These are phyloP conservation scores for Sclerotinia spermophila DNA, from an alignment of 2,329 filamentous ascomycete species.

Conservation along the genomic window DNA sequence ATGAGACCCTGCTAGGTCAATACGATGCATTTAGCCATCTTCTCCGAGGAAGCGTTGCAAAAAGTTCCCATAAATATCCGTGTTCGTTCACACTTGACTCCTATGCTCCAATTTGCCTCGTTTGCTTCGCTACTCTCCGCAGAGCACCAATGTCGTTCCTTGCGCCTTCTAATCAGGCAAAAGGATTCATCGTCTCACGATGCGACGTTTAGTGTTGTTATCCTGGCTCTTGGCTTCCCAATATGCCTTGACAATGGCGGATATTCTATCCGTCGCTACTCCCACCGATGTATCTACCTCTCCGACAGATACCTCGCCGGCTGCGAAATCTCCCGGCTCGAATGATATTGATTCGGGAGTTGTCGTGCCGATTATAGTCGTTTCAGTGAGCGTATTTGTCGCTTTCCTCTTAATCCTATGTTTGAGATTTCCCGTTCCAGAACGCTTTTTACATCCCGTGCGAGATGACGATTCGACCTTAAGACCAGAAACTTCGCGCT, in stretches of 20 bases:
- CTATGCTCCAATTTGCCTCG: neutral
- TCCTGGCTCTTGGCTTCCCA: slow-evolving; percentile 5
- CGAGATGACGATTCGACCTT: slow-evolving; percentile 6
- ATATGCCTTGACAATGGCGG: neutral
- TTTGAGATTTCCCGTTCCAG: slow-evolving; percentile 9
- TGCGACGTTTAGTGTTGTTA: slow-evolving; percentile 6
- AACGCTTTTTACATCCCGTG: slow-evolving; percentile 1
- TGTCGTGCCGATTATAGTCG: slow-evolving; percentile 14
- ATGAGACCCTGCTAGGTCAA: neutral
- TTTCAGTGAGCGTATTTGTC: slow-evolving; percentile 14
- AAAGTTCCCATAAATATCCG: slow-evolving; percentile 9
- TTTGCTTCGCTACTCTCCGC: neutral
- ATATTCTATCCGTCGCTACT: slow-evolving; percentile 11
- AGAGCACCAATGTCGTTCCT: slow-evolving; percentile 17
- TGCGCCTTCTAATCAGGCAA: slow-evolving; percentile 12
- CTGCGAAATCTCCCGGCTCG: neutral
- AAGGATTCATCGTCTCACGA: slow-evolving; percentile 3
- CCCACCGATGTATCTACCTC: neutral
- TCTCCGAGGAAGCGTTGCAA: slow-evolving; percentile 5
- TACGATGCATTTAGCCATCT: slow-evolving; percentile 11
- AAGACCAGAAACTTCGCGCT: neutral
- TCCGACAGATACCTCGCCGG: neutral
- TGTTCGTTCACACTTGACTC: neutral
- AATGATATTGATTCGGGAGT: slow-evolving; percentile 13
- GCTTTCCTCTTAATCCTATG: slow-evolving; percentile 15